Base-by-base conservation (phyloP, 257 asterid genomes). In the Nicotiana tabacum region DNA sequence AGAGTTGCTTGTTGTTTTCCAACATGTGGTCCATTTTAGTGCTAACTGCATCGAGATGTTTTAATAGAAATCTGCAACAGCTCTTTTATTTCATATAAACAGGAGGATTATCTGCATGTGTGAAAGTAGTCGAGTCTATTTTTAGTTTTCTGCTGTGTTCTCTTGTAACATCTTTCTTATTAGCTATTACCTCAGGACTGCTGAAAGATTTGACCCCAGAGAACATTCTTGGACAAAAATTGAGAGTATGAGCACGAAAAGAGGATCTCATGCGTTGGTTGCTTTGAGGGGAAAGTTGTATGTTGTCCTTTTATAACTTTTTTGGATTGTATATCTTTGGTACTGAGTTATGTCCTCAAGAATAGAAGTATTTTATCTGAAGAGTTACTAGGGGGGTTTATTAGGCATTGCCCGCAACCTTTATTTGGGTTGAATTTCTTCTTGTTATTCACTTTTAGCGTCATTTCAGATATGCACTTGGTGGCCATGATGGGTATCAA, bases 141-240 rank as follows among this genome's bases (percentile, higher is more conserved):
- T 77, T 77, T 5, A 72, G 51, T 15, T 66, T 29, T 27, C 18
- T 56, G 15, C 4, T 66, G 2, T 77, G 21, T 46, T 83, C 72
- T 43, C 60, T 64, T 66, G 61, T 77, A 32, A 17, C 77, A 57
- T 46, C 64, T 70, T 77, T 9, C 57, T 74, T 37, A 74, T 77
- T 10, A 24, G 32, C 35, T 12, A 48, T 51, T 43, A 58, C 87
- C 43, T 48, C 79, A 94, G 98, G 89, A 85, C 97, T 85, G 97
- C 95, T 61, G 97, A 94, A 90, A 91, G 95, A 84, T 94, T 91
- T 77, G 98, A 94, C 85, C 97, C 97, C 46, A 88, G 98, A 84
- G 94, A 94, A 83, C 92, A 93, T 86, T 85, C 94, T 29, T 93
- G 98, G 98, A 84, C 86, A 78, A 90, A 84, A 81, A 87, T 91